Evolutionary conservation across 176 grass and related monocot species (phyloP), one percentile per base, ranked within the genome.

Genomic region (Raddia guianensis): DNA sequence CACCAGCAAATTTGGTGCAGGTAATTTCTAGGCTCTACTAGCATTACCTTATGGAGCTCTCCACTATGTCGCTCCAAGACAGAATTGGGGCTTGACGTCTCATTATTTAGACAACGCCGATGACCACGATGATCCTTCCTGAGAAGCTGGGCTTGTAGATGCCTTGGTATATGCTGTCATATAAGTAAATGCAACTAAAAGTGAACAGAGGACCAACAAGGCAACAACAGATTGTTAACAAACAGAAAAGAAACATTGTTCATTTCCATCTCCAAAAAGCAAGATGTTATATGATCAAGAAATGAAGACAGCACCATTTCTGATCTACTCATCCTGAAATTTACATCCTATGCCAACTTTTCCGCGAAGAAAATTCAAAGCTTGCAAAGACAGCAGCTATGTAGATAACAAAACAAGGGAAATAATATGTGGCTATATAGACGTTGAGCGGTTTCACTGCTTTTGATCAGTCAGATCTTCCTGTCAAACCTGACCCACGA

Each of bases 51-150:
- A 60, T 86, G 83, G 16, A 92, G 89, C 49, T 92, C 83, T 49
- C 83, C 87, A 76, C 82, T 85, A 66, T 84, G 87, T 47, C 85
- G 89, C 63, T 88, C 83, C 70, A 94, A 82, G 58, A 94, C 91
- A 2, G 94, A 97, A 50, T 86, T 91, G 9, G 94, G 94, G 74
- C 94, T 97, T 60, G 89, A 88, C 66, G 83, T 79, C 12, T 94
- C 85, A 51, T 78, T 75, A 68, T 92, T 97, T 60, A 81, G 52
- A 50, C 42, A 58, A 27, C 52, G 70, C 44, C 82, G 85, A 44
- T 63, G 60, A 35, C 73, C 56, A 84, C 82, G 66, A 64, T 73
- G 70, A 81, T 83, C 69, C 83, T 88, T 89, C 68, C 89, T 90
- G 49, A 86, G 89, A 74, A 94, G 83, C 45, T 94, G 91, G 72